Evolutionary conservation across 176 grass and related monocot genomes (phyloP).

Genomic region (Lolium rigidum): DNA sequence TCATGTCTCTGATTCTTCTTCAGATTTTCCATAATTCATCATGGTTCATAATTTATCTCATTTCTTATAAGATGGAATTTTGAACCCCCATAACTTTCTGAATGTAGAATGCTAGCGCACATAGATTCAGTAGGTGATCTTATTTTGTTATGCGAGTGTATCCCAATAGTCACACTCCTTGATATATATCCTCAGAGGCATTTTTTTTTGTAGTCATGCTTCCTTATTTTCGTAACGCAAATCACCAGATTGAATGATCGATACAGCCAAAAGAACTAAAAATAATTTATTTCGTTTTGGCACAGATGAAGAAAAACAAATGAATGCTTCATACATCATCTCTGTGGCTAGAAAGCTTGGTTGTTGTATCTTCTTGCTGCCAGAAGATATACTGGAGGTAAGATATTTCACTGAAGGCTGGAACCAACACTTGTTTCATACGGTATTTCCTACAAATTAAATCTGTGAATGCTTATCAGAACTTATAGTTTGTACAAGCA

Average conservation of each 20-base stretch:
- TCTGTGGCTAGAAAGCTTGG: slow-evolving; percentile 97
- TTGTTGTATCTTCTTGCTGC: slow-evolving; percentile 95
- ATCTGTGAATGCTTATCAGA: neutral
- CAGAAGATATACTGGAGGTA: slow-evolving; percentile 97
- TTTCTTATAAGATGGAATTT: slow-evolving; percentile 28
- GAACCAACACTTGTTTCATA: slow-evolving; percentile 19
- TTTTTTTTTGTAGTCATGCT: neutral
- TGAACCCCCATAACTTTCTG: neutral
- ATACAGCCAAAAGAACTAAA: slow-evolving; percentile 12
- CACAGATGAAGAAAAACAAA: slow-evolving; percentile 93
- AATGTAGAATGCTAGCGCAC: neutral
- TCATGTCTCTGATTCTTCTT: neutral
- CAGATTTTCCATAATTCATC: neutral
- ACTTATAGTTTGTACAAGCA: slow-evolving; percentile 9
- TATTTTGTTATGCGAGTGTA: slow-evolving; percentile 8
- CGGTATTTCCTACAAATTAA: neutral
- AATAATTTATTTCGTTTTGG: slow-evolving; percentile 14
- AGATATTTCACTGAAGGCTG: neutral
- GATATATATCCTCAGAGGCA: neutral
- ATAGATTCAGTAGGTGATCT: neutral
- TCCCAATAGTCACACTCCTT: neutral
- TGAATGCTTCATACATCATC: slow-evolving; percentile 99
- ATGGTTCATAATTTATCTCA: neutral
- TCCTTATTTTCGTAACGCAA: slow-evolving; percentile 9
- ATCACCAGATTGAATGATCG: slow-evolving; percentile 7